Conservation (phyloP, 257 asterid genomes). For the Solanum chiquidenum region DNA sequence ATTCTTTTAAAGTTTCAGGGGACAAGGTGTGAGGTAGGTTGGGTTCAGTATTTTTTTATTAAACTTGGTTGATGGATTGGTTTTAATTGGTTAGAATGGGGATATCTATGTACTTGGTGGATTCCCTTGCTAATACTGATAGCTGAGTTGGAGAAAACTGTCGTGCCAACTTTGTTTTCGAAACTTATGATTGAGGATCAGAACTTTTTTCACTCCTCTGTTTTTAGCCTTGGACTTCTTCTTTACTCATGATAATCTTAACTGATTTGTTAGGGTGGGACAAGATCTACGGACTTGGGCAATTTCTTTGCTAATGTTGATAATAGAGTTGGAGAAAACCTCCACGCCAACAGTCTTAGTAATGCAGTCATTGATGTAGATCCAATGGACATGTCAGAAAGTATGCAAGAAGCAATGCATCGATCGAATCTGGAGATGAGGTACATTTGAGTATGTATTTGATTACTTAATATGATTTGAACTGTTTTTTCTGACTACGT, state of each 20-base stretch:
- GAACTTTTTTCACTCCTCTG: not conserved
- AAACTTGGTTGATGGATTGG: not conserved
- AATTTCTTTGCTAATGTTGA: conserved; percentile 59
- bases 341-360: conserved; percentile 27
- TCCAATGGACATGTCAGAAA: conserved; percentile 92
- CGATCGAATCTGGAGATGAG: conserved; percentile 94
- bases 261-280: conserved; percentile 53
- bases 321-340: conserved; percentile 46
- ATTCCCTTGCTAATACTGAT: conserved; percentile 48
- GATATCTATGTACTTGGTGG: conserved; percentile 63
- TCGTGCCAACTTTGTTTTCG: conserved; percentile 21
- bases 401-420: conserved; percentile 99
- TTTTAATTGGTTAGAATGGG: conserved; percentile 49
- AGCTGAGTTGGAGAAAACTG: conserved; percentile 42
- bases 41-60: not conserved
- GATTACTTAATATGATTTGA: not conserved
- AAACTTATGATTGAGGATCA: not conserved
- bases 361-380: conserved; percentile 54
- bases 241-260: conserved; percentile 8
- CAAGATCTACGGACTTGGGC: conserved; percentile 63
- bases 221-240: not conserved
- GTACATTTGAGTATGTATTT: conserved; percentile 51
- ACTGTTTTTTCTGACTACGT: not conserved
- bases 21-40: not conserved
- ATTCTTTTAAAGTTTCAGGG: not conserved